Conservation (phyloP, 306 rosid genomes). For the Cucurbita pepo region DNA sequence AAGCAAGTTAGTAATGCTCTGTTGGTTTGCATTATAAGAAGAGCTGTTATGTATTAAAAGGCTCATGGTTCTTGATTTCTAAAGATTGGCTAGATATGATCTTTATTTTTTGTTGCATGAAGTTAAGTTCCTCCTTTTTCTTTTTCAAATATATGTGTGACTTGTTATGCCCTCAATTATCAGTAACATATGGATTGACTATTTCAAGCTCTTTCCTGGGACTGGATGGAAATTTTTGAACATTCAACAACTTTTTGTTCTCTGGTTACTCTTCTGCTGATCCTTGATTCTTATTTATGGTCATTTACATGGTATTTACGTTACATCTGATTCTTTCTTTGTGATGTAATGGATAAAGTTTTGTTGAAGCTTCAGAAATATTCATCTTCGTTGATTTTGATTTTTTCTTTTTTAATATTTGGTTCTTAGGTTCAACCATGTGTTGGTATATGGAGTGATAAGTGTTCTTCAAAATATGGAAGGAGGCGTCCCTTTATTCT, state of each 20-base stretch:
- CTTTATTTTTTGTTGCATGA: background rate
- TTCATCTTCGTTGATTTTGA: background rate
- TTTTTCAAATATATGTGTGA: background rate
- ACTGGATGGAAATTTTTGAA: background rate
- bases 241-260: background rate
- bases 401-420: background rate
- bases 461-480: slow-evolving; percentile 77
- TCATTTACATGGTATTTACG: background rate
- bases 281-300: background rate
- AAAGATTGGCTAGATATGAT: background rate
- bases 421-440: slow-evolving; percentile 62
- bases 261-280: background rate
- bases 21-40: background rate
- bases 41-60: background rate
- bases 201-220: background rate
- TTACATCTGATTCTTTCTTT: background rate
- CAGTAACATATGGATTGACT: background rate
- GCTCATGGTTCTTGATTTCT: background rate
- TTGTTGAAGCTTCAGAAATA: background rate
- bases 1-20: background rate
- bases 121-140: background rate
- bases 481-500: slow-evolving; percentile 95
- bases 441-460: slow-evolving; percentile 94
- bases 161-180: background rate
- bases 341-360: background rate